Percentiles rank a stretch among this genome's conserved stretches.
phyloP scores from a whole-genome alignment of 768 basidiomycete species.

The Tulasnella sp. region DNA sequence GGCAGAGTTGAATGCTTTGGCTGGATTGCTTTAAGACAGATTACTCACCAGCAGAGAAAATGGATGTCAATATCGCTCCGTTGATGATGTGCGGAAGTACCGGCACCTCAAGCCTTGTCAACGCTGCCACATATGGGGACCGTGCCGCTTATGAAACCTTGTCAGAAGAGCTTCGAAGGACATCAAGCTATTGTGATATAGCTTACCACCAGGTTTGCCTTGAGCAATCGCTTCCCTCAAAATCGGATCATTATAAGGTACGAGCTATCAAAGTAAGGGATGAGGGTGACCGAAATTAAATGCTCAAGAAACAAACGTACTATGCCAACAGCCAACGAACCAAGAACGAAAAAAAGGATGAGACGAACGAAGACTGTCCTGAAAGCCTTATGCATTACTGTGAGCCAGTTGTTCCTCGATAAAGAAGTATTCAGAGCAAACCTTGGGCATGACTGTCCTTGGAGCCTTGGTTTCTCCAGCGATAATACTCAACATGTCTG shows the following conservation, averaged over 20 bases:
- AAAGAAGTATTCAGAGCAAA: neutral
- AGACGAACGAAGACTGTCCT: no score
- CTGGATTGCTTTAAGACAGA: no score
- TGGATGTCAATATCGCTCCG: conserved; percentile 28
- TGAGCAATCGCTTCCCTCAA: neutral
- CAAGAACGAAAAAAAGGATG: neutral
- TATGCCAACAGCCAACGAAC: neutral
- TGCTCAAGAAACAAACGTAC: no score
- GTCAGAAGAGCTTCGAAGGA: no score
- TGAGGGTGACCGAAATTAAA: no score
- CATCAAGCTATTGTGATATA: no score
- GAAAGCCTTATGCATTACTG: neutral
- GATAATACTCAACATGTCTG: neutral
- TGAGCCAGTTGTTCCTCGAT: neutral
- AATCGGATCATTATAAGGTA: neutral
- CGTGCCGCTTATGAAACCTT: neutral
- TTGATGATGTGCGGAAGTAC: conserved; percentile 20
- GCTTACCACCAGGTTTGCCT: neutral
- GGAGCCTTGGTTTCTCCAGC: neutral
- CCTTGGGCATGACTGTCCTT: neutral
- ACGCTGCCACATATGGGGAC: neutral
- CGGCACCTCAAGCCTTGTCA: neutral
- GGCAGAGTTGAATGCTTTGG: no score
- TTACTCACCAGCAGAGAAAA: conserved; percentile 22
- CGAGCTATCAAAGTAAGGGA: no score